Conservation (phyloP, 495 filamentous ascomycete species). For the Trichocladium uniseriatum region DNA sequence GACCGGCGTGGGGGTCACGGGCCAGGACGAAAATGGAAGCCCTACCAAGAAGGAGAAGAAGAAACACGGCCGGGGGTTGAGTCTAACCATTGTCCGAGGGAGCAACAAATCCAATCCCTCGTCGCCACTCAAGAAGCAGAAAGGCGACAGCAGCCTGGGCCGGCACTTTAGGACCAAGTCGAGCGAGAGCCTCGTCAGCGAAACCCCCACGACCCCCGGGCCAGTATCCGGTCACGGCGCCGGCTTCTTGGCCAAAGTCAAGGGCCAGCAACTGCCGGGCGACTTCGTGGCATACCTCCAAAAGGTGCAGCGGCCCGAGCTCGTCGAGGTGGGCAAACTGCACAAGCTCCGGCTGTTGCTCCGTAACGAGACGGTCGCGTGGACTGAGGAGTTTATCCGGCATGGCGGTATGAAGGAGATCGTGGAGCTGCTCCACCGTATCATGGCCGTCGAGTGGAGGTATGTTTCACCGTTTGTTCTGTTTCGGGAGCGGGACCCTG, state of each 20-base stretch:
- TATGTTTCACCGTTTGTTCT: conserved; percentile 34
- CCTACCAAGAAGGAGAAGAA: conserved; percentile 48
- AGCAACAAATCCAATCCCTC: conserved; percentile 31
- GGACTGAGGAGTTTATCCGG: conserved; percentile 85
- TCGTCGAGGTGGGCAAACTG: conserved; percentile 82
- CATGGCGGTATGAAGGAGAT: conserved; percentile 90
- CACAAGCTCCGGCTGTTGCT: conserved; percentile 88
- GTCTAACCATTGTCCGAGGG: conserved; percentile 62
- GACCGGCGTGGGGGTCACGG: neutral
- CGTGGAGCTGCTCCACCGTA: conserved; percentile 73
- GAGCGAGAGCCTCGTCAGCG: conserved; percentile 40
- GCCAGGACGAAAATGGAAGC: conserved; percentile 16
- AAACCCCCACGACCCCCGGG: conserved; percentile 34
- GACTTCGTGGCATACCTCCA: conserved; percentile 77
- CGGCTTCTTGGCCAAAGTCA: conserved; percentile 42
- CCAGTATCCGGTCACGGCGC: conserved; percentile 14
- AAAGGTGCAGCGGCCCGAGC: conserved; percentile 66
- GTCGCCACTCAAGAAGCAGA: conserved; percentile 43
- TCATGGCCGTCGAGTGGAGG: conserved; percentile 95
- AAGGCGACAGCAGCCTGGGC: conserved; percentile 42
- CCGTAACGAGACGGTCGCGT: conserved; percentile 87
- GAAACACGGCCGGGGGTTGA: conserved; percentile 62
- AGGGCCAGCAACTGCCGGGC: conserved; percentile 50
- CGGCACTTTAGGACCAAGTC: conserved; percentile 45
- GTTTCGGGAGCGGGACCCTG: neutral